Percentiles rank a stretch among this genome's conserved stretches.
phyloP scores from a whole-genome alignment of 2,329 filamentous ascomycete species.

The Aspergillus transmontanensis region DNA sequence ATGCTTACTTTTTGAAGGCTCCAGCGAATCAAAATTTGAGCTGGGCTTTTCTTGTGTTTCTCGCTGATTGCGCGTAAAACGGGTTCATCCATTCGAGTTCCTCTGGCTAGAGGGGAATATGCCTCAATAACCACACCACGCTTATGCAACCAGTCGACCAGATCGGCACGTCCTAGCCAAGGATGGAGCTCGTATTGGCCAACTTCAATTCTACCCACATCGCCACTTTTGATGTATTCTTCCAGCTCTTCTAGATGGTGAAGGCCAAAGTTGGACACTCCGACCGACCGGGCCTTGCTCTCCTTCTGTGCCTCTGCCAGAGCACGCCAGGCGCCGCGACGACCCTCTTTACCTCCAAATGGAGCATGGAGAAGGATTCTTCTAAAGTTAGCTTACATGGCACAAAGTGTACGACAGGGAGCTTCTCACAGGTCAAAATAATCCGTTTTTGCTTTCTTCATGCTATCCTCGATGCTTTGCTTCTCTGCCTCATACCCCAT shows the following conservation, averaged over 20 bases:
- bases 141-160: background rate
- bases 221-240: background rate
- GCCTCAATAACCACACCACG: background rate
- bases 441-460: background rate
- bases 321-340: background rate
- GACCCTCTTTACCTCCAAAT: background rate
- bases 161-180: background rate
- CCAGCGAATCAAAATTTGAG: background rate
- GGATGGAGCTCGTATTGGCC: background rate
- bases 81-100: background rate
- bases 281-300: background rate
- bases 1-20: background rate
- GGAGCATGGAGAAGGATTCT: background rate
- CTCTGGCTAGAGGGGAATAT: background rate
- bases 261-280: background rate
- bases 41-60: background rate
- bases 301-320: background rate
- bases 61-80: background rate
- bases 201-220: background rate
- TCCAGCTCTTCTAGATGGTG: background rate
- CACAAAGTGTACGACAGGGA: background rate
- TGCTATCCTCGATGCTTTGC: background rate
- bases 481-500: background rate
- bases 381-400: background rate
- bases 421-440: background rate